Evolutionary conservation across 371 early-diverging fungal genomes (phyloP), one percentile per base, ranked within the genome.

Genomic region (Mucor sp.): DNA sequence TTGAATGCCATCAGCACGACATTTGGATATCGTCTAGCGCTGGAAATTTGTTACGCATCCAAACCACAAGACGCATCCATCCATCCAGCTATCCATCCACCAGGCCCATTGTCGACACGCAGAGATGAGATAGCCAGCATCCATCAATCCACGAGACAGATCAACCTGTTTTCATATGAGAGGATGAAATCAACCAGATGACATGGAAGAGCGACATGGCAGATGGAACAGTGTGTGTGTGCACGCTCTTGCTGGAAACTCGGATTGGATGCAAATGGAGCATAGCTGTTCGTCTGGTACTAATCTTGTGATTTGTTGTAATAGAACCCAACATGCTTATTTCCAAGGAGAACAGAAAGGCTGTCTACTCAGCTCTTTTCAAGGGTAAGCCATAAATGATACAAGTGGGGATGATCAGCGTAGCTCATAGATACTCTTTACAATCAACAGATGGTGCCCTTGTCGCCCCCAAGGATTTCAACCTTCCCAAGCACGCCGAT

Each of bases 381-480:
- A 90, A 90, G 85, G 91, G 91, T 90, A 85, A 72, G 76, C 35
- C 37, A 9, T 21, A 9, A 5, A 41, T 0, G 14, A 23, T 12
- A 35, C 23, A 7, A n/a, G n/a, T 57, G 12, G n/a, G 2, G 32
- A 53, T 2, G 27, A 23, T 0, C n/a, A 41, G 2, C 33, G 32
- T 32, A n/a, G 9, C 6, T 28, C 57, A 11, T 3, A 37, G 0
- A n/a, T 12, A 0, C 43, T 25, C 27, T 11, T 23, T 35, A 8
- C 12, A 39, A 25, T 15, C 33, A 30, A 55, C 85, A 90, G 99
- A 97, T 87, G 99, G 99, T 74, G 97, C 97, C 78, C 81, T 99
- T 74, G 97, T 97, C 69, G 99, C 97, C 85, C 93, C 96, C 89
- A 98, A 98, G 93, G 98, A 98, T 91, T 97, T 85, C 92, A 94